Base-by-base conservation (phyloP, 768 basidiomycete species). In the Termitomyces sp. region DNA sequence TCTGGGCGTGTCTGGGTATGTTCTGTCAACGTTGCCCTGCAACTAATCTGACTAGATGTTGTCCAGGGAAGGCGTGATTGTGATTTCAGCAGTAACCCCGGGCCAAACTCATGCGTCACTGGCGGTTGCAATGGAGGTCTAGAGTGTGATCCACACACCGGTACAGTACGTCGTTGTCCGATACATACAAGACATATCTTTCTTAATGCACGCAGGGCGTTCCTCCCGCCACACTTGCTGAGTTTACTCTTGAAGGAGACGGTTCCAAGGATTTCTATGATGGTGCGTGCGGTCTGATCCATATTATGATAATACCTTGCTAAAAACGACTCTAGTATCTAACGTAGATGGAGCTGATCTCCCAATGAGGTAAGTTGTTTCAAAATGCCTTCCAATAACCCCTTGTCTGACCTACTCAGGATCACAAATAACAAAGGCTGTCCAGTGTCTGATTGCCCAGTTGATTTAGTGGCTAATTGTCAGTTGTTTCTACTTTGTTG, bases 201-300 rank as follows among this genome's bases (percentile, higher is more conserved):
- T 34, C 3, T 34, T 1, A 49, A 14, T 49, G 4, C 20, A 22
- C 5, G 8, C 10, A 78, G 77, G 85, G 84, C 49, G 79, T 85
- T 16, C 86, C 87, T 32, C 88, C 88, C 44, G 87, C 82, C 10
- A 79, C 82, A 5, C 72, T 89, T 36, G 88, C 88, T 0, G 86
- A 89, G 63, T 88, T 81, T 73, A 88, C 84, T 18, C 69, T 89
- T 10, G 61, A 74, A 61, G 76, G 66, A 2, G 65, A 68, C 44
- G 76, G 72, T 13, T 75, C 71, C 51, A 32, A 48, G 1, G 88
- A 89, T 60, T 85, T 73, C 59, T 89, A 87, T 53, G 86, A 87
- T 68, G 81, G 85, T 85, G 52, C n/a, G 14, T 34, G 16, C 33
- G 33, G 16, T 22, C n/a, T 24, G n/a, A 13, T 6, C 16, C 5